Conservation (phyloP, 192 early-diverging fungal genomes). For the Neocallimastix lanati region DNA sequence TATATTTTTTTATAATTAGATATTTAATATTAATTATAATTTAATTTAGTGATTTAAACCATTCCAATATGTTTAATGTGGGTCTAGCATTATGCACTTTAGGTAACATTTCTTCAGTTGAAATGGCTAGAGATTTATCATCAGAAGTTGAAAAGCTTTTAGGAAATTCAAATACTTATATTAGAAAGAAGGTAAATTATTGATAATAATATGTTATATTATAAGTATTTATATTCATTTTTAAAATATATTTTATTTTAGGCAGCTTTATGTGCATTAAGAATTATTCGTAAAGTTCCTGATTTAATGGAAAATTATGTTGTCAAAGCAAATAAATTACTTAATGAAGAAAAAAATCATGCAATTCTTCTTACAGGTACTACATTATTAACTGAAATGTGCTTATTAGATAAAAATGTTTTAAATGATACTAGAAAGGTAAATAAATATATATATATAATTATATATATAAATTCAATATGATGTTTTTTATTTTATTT, state of each 20-base stretch:
- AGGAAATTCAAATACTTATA: slow-evolving; percentile 75
- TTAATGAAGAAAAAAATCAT: slow-evolving; percentile 78
- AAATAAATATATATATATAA: not conserved
- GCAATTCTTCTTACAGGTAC: slow-evolving; percentile 83
- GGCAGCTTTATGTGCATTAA: slow-evolving; percentile 80
- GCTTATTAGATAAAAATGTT: slow-evolving; percentile 45
- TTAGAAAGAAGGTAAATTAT: slow-evolving; percentile 58
- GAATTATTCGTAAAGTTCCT: slow-evolving; percentile 82
- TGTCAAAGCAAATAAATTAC: slow-evolving; percentile 42
- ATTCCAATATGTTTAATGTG: slow-evolving; percentile 83
- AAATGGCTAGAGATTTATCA: slow-evolving; percentile 86
- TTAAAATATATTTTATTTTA: too few species aligned
- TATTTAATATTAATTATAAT: too few species aligned
- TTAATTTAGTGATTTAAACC: slow-evolving; percentile 74
- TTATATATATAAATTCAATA: slow-evolving; percentile 1
- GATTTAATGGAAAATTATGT: slow-evolving; percentile 81
- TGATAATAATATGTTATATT: too few species aligned
- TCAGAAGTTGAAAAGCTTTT: slow-evolving; percentile 86
- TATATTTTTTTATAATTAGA: too few species aligned
- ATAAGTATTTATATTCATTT: too few species aligned
- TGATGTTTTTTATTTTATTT: too few species aligned
- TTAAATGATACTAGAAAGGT: slow-evolving; percentile 53
- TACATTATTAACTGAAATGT: slow-evolving; percentile 81
- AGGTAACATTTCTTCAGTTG: slow-evolving; percentile 85
- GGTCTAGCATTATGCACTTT: slow-evolving; percentile 90